These are phyloP conservation scores for Eucalyptus leucophloia DNA, from an alignment of 345 rosid species.

Conservation along the genomic window DNA sequence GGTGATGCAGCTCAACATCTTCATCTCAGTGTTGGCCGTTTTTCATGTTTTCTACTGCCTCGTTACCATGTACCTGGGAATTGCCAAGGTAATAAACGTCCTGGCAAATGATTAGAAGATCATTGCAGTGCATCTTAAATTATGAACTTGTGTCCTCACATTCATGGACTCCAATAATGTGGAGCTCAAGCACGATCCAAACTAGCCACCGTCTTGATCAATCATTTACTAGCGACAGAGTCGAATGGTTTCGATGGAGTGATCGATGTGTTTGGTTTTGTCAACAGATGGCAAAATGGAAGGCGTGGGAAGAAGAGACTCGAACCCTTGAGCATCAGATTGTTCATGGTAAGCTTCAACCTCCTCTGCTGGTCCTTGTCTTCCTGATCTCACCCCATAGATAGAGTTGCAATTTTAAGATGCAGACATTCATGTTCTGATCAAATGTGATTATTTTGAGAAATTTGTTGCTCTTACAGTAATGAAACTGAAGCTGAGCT, in stretches of 20 bases:
- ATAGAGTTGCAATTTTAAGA: not conserved
- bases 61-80: constrained; percentile 9
- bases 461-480: not conserved
- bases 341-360: constrained; percentile 1
- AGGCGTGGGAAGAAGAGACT: constrained; percentile 19
- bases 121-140: not conserved
- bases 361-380: not conserved
- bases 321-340: constrained; percentile 2
- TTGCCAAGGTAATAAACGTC: constrained; percentile 1
- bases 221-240: not conserved
- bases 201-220: not conserved
- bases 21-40: constrained; percentile 8
- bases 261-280: not conserved
- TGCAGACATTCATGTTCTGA: not conserved
- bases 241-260: not conserved
- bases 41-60: constrained; percentile 6
- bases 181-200: not conserved
- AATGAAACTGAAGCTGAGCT: not conserved
- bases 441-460: not conserved
- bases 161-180: not conserved
- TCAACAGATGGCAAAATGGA: constrained; percentile 15
- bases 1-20: constrained; percentile 3
- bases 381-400: not conserved
- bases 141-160: not conserved
- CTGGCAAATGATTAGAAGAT: not conserved